These are phyloP conservation scores for Arabidopsis hybrid DNA, from an alignment of 441 rosid species.

Conservation along the genomic window DNA sequence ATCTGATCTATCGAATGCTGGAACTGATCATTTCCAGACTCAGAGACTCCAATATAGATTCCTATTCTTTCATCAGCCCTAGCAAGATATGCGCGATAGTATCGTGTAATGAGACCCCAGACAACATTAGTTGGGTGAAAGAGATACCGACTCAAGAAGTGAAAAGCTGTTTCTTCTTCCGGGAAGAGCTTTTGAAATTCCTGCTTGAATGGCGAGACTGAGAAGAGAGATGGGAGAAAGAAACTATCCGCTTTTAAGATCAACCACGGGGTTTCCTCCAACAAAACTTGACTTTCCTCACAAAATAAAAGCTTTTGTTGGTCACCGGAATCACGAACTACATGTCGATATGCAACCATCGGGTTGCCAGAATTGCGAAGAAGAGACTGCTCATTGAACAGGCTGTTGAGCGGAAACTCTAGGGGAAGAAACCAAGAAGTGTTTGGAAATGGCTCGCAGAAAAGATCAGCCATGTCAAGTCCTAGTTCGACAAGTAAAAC, in stretches of 20 bases:
- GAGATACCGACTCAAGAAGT: conserved; percentile 66
- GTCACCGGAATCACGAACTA: conserved; percentile 58
- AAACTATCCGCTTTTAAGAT: conserved; percentile 70
- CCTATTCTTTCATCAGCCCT: conserved; percentile 70
- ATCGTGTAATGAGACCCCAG: conserved; percentile 82
- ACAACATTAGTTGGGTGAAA: conserved; percentile 74
- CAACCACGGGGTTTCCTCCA: conserved; percentile 65
- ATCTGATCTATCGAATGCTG: conserved; percentile 67
- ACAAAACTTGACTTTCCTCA: conserved; percentile 54
- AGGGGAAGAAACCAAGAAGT: conserved; percentile 62
- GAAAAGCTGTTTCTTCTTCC: conserved; percentile 61
- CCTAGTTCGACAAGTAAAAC: conserved; percentile 72
- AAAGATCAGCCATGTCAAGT: conserved; percentile 61
- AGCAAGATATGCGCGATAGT: conserved; percentile 61
- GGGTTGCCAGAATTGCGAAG: conserved; percentile 45
- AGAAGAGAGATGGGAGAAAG: conserved; percentile 69
- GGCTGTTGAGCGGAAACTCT: conserved; percentile 53
- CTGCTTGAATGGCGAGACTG: conserved; percentile 55
- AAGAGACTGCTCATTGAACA: conserved; percentile 37
- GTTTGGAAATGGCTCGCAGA: conserved; percentile 81
- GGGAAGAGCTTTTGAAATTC: conserved; percentile 64
- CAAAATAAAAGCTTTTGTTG: conserved; percentile 64
- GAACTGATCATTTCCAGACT: conserved; percentile 54
- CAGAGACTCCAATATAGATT: conserved; percentile 63
- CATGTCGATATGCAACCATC: conserved; percentile 54